A percentile compares a stretch with the other conserved stretches of the same genome.
Conservation (phyloP, 106 monocot genomes). For the Acanthochlamys bracteata region DNA sequence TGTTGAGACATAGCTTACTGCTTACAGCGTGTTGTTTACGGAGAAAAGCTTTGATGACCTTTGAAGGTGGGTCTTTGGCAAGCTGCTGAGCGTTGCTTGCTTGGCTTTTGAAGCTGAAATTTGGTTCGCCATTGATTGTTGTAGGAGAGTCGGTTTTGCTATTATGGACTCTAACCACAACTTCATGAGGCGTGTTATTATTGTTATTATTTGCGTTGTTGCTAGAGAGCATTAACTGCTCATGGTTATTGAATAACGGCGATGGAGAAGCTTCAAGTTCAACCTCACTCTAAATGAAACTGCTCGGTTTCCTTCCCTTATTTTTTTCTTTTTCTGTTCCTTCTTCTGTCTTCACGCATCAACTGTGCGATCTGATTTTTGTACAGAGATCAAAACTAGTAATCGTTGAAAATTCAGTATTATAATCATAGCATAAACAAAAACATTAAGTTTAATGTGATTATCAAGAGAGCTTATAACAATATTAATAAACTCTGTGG, state of each 20-base stretch:
- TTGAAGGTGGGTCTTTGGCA: constrained; percentile 36
- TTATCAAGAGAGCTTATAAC: too few relatives aligned
- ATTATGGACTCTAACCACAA: constrained; percentile 36
- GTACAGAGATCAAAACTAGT: too few relatives aligned
- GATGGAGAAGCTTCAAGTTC: constrained; percentile 1
- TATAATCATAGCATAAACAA: too few relatives aligned
- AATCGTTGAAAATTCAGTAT: too few relatives aligned
- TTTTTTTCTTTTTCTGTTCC: too few relatives aligned
- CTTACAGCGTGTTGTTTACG: constrained; percentile 22
- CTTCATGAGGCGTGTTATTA: background rate
- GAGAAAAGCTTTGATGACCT: constrained; percentile 28
- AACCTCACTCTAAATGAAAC: too few relatives aligned
- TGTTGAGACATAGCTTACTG: constrained; percentile 25
- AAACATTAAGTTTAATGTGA: too few relatives aligned
- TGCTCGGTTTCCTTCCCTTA: too few relatives aligned
- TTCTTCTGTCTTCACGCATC: too few relatives aligned
- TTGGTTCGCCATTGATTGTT: background rate
- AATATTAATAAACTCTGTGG: too few relatives aligned
- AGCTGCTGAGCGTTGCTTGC: background rate
- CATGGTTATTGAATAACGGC: constrained; percentile 6
- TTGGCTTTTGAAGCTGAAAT: background rate
- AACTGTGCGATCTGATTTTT: too few relatives aligned
- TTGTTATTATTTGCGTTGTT: background rate
- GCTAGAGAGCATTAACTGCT: constrained; percentile 35
- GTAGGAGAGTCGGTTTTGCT: background rate